Conservation (phyloP, 148 eudicot species). For the Amaranthus palmeri region DNA sequence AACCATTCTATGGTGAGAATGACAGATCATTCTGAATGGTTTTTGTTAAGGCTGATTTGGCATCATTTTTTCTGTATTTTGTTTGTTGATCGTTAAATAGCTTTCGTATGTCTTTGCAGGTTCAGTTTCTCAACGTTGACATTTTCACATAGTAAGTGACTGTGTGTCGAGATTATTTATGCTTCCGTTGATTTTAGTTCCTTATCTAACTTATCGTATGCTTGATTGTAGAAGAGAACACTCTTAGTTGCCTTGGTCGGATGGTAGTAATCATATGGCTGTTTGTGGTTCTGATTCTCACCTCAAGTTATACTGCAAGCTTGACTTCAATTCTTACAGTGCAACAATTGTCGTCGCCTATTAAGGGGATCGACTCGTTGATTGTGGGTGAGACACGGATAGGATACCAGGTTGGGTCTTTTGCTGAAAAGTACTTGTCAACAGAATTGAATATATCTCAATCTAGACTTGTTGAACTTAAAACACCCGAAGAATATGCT, state of each 20-base stretch:
- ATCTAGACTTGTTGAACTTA: conserved; percentile 62
- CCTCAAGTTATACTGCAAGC: conserved; percentile 96
- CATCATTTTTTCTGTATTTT: background rate
- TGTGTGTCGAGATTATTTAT: background rate
- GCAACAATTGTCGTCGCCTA: conserved; percentile 78
- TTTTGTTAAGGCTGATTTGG: background rate
- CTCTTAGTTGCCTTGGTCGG: conserved; percentile 74
- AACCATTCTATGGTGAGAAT: conserved; percentile 81
- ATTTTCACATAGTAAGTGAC: conserved; percentile 81
- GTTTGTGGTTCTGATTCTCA: conserved; percentile 88
- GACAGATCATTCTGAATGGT: too few relatives aligned
- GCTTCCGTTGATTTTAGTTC: background rate
- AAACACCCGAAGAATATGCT: conserved; percentile 69
- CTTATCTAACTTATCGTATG: background rate
- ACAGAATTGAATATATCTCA: conserved; percentile 58
- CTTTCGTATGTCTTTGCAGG: conserved; percentile 48
- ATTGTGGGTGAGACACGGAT: conserved; percentile 40
- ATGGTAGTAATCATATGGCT: conserved; percentile 81
- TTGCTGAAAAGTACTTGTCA: conserved; percentile 55
- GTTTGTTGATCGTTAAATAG: conserved; percentile 10
- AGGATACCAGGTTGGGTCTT: conserved; percentile 90
- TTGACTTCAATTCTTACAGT: conserved; percentile 95
- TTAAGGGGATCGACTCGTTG: conserved; percentile 71
- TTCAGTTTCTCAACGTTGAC: conserved; percentile 92
- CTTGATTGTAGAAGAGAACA: conserved; percentile 59